These are phyloP conservation scores for Macrolepiota albuminosa DNA, from an alignment of 768 basidiomycete species.

Conservation along the genomic window DNA sequence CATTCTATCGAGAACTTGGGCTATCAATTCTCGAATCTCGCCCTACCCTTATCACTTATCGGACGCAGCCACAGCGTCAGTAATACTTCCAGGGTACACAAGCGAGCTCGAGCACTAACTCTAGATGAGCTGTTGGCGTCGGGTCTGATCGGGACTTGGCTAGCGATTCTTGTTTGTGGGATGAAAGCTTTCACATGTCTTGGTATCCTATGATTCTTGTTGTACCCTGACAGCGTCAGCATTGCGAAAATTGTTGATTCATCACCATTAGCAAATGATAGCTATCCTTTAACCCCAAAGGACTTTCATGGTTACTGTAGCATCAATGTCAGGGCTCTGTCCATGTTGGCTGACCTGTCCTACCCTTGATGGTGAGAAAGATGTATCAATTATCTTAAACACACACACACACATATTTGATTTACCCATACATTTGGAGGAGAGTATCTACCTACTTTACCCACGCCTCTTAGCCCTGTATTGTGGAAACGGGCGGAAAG, in stretches of 20 bases:
- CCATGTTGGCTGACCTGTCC: background rate
- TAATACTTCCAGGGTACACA: background rate
- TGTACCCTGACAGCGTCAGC: too few relatives aligned
- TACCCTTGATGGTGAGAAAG: background rate
- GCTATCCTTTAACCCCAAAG: background rate
- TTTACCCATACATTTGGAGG: too few relatives aligned
- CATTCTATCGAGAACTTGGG: background rate
- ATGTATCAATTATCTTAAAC: too few relatives aligned
- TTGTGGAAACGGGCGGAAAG: too few relatives aligned
- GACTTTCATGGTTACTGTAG: background rate
- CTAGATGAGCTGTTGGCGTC: background rate
- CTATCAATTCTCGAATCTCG: background rate
- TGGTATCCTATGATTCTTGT: background rate
- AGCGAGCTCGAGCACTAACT: background rate
- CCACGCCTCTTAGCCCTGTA: too few relatives aligned
- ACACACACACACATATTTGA: too few relatives aligned
- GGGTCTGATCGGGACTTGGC: background rate
- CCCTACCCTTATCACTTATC: background rate
- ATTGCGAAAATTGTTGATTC: background rate
- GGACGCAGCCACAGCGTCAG: background rate
- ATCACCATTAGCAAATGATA: background rate
- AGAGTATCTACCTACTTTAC: too few relatives aligned
- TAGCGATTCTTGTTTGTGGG: too few relatives aligned
- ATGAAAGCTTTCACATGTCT: background rate
- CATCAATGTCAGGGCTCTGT: background rate